Conservation (phyloP, 805 yeast species). For the Lipomyces spencermartinsiae region DNA sequence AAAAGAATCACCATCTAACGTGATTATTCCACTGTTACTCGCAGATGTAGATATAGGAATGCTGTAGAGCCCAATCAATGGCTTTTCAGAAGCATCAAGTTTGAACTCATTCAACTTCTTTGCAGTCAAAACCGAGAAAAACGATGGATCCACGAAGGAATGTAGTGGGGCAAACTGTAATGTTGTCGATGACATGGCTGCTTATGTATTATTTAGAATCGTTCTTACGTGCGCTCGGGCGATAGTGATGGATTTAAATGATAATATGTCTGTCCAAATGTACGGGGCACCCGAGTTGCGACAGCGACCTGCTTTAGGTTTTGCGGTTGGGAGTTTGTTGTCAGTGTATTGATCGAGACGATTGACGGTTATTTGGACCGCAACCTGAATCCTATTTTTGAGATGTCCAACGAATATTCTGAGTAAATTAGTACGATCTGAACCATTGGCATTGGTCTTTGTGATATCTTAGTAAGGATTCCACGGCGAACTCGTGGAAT, state of each 20-base stretch:
- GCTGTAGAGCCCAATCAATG: conserved; percentile 51
- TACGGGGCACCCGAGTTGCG: no score
- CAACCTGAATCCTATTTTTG: no score
- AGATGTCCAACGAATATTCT: background rate
- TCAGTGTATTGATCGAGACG: no score
- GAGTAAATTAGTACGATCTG: background rate
- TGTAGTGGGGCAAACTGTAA: conserved; percentile 58
- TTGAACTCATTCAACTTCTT: conserved; percentile 76
- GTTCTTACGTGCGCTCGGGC: background rate
- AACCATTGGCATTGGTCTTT: no score
- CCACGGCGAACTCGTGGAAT: background rate
- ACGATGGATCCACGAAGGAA: conserved; percentile 84
- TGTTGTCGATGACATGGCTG: conserved; percentile 7
- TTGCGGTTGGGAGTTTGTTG: background rate
- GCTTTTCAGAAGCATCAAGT: conserved; percentile 58
- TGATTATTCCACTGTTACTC: conserved; percentile 42
- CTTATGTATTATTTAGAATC: background rate
- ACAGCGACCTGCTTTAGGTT: background rate
- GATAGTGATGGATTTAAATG: background rate
- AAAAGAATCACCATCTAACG: conserved; percentile 39
- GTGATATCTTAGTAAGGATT: background rate
- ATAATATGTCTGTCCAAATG: no score
- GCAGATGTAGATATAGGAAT: conserved; percentile 40
- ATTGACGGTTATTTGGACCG: no score
- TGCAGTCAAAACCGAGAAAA: conserved; percentile 76